Conservation (phyloP, 768 basidiomycete genomes). For the Kwoniella pini region DNA sequence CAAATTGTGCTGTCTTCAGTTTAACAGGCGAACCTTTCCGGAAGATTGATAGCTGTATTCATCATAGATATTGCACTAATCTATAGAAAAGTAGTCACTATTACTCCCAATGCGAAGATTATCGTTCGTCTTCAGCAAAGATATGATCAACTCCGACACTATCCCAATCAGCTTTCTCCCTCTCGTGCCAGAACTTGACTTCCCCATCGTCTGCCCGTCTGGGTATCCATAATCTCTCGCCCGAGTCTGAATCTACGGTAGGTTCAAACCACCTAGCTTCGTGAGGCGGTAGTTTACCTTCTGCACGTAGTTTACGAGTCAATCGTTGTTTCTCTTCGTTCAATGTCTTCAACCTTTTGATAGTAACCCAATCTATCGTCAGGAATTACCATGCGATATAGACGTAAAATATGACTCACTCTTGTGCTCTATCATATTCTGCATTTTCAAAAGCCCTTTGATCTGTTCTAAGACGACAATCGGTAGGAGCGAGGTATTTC, state of each 20-base stretch:
- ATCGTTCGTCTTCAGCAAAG: constrained; percentile 57
- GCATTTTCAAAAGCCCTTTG: constrained; percentile 93
- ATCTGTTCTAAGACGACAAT: constrained; percentile 88
- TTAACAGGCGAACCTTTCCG: too few species aligned
- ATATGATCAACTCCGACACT: constrained; percentile 69
- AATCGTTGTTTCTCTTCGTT: constrained; percentile 76
- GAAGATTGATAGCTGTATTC: too few species aligned
- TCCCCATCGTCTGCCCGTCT: constrained; percentile 58
- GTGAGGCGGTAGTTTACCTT: constrained; percentile 70
- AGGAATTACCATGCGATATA: constrained; percentile 44
- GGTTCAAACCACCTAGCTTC: constrained; percentile 83
- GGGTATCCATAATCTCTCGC: constrained; percentile 85
- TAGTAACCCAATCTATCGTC: background rate
- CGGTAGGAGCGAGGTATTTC: constrained; percentile 79
- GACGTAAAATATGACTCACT: constrained; percentile 54
- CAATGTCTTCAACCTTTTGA: constrained; percentile 39
- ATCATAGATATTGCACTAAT: too few species aligned
- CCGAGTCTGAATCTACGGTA: constrained; percentile 80
- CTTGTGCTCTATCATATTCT: constrained; percentile 78
- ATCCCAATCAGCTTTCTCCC: constrained; percentile 59
- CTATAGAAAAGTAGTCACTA: too few species aligned
- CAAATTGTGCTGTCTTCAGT: too few species aligned
- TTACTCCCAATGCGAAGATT: too few species aligned
- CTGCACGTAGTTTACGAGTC: constrained; percentile 73
- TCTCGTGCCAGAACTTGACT: constrained; percentile 81